phyloP scores from a whole-genome alignment of 1,284 basidiomycete genomes.

The Sporisorium iseilematis-ciliati region DNA sequence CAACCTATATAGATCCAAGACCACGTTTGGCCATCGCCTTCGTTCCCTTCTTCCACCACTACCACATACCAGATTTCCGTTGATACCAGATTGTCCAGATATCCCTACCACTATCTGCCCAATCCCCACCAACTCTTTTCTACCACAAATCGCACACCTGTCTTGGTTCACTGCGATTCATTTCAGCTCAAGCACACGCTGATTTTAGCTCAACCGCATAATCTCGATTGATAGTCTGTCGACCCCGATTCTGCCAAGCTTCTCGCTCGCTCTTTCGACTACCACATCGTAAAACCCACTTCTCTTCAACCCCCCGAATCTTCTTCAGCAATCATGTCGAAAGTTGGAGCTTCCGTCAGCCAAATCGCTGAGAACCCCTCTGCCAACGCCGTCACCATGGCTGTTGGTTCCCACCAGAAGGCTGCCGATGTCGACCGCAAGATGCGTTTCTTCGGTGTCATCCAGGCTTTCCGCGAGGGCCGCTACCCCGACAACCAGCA shows the following conservation, averaged over 20 bases:
- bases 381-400: conserved; percentile 44
- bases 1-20: conserved; percentile 32
- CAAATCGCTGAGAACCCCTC: conserved; percentile 54
- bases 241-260: conserved; percentile 19
- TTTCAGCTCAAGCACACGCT: no score
- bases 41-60: not conserved
- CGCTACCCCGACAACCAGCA: conserved; percentile 66
- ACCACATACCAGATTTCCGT: conserved; percentile 36
- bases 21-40: not conserved
- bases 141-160: conserved; percentile 38
- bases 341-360: conserved; percentile 29
- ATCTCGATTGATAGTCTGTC: conserved; percentile 38
- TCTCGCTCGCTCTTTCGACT: conserved; percentile 2
- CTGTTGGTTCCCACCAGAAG: conserved; percentile 43
- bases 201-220: not conserved
- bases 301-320: not conserved
- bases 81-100: conserved; percentile 38
- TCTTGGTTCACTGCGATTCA: conserved; percentile 48
- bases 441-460: conserved; percentile 64
- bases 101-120: conserved; percentile 43
- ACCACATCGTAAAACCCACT: not conserved
- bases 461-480: conserved; percentile 65
- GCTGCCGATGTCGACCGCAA: conserved; percentile 62
- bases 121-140: conserved; percentile 4
- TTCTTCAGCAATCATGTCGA: conserved; percentile 37